These are phyloP conservation scores for Trichomonascus vanleenenianus DNA, from an alignment of 805 yeast genomes.

Conservation along the genomic window DNA sequence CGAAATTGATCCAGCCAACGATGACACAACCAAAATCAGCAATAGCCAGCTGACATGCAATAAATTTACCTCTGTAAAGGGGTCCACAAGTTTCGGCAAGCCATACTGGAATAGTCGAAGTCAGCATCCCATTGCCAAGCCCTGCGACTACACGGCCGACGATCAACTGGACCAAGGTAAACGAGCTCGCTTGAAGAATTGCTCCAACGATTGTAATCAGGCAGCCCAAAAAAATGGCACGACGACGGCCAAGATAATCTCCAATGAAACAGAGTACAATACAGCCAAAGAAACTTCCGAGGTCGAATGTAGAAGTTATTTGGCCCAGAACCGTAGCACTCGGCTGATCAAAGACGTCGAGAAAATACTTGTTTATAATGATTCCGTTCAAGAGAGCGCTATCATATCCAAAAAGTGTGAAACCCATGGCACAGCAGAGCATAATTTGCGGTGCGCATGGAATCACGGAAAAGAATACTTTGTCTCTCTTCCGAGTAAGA, in stretches of 20 bases:
- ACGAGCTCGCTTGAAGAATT: conserved; percentile 47
- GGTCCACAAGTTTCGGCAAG: conserved; percentile 65
- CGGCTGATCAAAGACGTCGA: conserved; percentile 45
- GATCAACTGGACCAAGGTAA: conserved; percentile 57
- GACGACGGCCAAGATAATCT: conserved; percentile 57
- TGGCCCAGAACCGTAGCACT: conserved; percentile 60
- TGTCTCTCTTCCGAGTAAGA: too few species aligned
- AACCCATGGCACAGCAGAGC: conserved; percentile 4
- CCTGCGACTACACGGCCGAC: conserved; percentile 68
- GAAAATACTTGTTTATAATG: conserved; percentile 48
- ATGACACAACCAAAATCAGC: conserved; percentile 62
- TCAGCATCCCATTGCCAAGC: conserved; percentile 63
- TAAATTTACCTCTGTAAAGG: conserved; percentile 55
- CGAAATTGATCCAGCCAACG: conserved; percentile 71
- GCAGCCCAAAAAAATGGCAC: conserved; percentile 48
- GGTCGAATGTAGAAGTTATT: conserved; percentile 42
- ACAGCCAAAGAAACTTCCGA: conserved; percentile 72
- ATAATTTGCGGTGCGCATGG: conserved; percentile 2
- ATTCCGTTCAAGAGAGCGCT: conserved; percentile 27
- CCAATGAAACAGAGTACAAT: conserved; percentile 51
- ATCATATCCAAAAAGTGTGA: conserved; percentile 26
- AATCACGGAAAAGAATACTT: neutral
- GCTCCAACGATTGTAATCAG: conserved; percentile 52
- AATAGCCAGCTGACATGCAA: conserved; percentile 57
- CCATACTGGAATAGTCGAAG: conserved; percentile 76